These are phyloP conservation scores for Blastobotrys malaysiensis DNA, from an alignment of 1,139 yeast species.

Conservation along the genomic window DNA sequence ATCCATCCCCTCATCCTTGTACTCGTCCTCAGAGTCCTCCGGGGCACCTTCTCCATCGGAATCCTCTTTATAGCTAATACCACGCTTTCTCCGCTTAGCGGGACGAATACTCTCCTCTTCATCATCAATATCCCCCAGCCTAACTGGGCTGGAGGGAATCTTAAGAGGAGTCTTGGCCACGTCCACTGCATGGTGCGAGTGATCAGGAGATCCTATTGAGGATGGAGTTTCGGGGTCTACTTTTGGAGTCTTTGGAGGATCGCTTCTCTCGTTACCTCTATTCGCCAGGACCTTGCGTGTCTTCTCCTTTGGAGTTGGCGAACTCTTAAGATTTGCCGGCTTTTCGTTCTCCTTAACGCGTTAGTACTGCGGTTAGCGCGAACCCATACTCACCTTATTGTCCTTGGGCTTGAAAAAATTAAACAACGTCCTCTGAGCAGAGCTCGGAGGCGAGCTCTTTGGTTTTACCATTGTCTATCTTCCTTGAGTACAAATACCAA, in stretches of 20 bases:
- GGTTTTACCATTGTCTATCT: conserved; percentile 1
- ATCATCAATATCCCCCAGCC: conserved; percentile 16
- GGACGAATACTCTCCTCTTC: conserved; percentile 9
- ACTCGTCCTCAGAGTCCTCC: conserved; percentile 16
- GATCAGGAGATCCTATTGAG: neutral
- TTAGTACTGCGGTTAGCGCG: no score
- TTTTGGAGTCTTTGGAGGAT: neutral
- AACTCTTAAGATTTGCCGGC: neutral
- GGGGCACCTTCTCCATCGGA: conserved; percentile 9
- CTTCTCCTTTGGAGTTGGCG: neutral
- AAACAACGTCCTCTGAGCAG: conserved; percentile 21
- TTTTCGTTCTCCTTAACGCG: conserved; percentile 12
- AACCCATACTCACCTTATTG: conserved; percentile 1
- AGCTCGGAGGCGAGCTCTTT: conserved; percentile 7
- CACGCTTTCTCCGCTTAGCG: conserved; percentile 9
- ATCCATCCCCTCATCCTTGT: conserved; percentile 6
- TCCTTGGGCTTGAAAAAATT: conserved; percentile 18
- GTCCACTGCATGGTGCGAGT: neutral
- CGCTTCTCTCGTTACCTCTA: neutral
- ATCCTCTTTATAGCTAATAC: conserved; percentile 13
- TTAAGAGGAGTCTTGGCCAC: neutral
- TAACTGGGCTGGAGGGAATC: conserved; percentile 4
- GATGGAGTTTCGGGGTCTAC: neutral
- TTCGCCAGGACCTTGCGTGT: neutral
- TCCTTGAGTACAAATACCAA: neutral